Conservation (phyloP, 805 yeast species). For the Ogataea naganishii region DNA sequence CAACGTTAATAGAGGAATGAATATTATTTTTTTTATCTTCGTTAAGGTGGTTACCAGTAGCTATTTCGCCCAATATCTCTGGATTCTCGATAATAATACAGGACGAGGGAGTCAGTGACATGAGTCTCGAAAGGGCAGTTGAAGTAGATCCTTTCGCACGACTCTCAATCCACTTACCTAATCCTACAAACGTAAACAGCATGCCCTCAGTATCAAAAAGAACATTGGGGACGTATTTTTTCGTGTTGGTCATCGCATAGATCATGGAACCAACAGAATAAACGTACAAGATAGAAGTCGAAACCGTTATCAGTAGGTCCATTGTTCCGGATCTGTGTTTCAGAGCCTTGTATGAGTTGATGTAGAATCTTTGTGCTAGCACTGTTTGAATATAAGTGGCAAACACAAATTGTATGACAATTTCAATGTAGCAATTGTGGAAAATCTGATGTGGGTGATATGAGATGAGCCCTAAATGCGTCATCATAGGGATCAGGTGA, state of each 20-base stretch:
- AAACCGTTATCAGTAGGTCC: constrained; percentile 84
- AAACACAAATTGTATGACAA: constrained; percentile 49
- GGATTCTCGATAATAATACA: constrained; percentile 55
- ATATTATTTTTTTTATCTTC: too few species aligned
- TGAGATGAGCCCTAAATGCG: constrained; percentile 19
- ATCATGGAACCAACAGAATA: constrained; percentile 64
- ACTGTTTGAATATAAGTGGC: constrained; percentile 54
- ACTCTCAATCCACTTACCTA: constrained; percentile 89
- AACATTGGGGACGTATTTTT: constrained; percentile 48
- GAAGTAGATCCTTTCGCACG: constrained; percentile 93
- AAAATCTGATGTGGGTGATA: constrained; percentile 12
- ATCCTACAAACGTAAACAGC: constrained; percentile 73
- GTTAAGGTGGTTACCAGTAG: constrained; percentile 1
- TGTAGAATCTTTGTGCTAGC: constrained; percentile 62
- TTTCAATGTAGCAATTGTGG: constrained; percentile 58
- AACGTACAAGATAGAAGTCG: constrained; percentile 69
- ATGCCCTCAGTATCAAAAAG: constrained; percentile 83
- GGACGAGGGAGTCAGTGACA: constrained; percentile 71
- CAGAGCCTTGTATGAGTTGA: constrained; percentile 56
- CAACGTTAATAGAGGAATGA: constrained; percentile 7
- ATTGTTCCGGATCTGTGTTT: constrained; percentile 71
- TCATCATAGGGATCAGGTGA: constrained; percentile 36
- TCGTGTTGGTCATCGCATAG: constrained; percentile 34
- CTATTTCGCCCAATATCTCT: constrained; percentile 5
- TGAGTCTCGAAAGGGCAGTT: constrained; percentile 70